Conservation (phyloP, 192 early-diverging fungal genomes). For the Coemansia sp. region DNA sequence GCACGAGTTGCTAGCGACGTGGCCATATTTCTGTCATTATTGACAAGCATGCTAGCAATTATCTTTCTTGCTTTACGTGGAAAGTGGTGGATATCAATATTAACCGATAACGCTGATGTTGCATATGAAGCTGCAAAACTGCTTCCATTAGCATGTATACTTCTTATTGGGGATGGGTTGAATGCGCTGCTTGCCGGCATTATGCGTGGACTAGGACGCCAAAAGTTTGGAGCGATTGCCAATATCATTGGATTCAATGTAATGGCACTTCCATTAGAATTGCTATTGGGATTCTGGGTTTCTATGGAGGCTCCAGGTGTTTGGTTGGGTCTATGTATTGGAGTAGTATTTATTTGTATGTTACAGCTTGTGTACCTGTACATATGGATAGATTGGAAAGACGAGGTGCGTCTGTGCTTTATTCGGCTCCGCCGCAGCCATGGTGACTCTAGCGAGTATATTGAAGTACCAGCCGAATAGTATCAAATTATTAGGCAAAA, state of each 20-base stretch:
- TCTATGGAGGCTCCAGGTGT: conserved; percentile 61
- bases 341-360: conserved; percentile 26
- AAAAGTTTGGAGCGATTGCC: conserved; percentile 54
- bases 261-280: conserved; percentile 50
- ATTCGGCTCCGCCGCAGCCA: conserved; percentile 19
- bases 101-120: conserved; percentile 34
- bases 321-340: conserved; percentile 62
- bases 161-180: conserved; percentile 51
- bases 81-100: conserved; percentile 63
- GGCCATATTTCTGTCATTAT: conserved; percentile 58
- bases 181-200: conserved; percentile 58
- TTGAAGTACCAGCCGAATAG: too few relatives aligned
- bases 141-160: conserved; percentile 30
- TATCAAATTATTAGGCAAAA: too few relatives aligned
- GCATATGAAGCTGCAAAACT: conserved; percentile 20
- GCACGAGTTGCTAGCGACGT: conserved; percentile 57
- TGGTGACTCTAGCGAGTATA: too few relatives aligned
- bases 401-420: conserved; percentile 27
- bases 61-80: conserved; percentile 57
- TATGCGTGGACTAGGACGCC: conserved; percentile 55
- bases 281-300: conserved; percentile 49
- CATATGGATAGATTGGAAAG: conserved; percentile 20
- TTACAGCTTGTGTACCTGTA: conserved; percentile 30
- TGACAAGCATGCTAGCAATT: conserved; percentile 56
- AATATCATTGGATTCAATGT: conserved; percentile 52